Percentiles rank a stretch among this genome's conserved stretches.
phyloP scores from a whole-genome alignment of 495 filamentous ascomycete species.

The Rhypophila decipiens region DNA sequence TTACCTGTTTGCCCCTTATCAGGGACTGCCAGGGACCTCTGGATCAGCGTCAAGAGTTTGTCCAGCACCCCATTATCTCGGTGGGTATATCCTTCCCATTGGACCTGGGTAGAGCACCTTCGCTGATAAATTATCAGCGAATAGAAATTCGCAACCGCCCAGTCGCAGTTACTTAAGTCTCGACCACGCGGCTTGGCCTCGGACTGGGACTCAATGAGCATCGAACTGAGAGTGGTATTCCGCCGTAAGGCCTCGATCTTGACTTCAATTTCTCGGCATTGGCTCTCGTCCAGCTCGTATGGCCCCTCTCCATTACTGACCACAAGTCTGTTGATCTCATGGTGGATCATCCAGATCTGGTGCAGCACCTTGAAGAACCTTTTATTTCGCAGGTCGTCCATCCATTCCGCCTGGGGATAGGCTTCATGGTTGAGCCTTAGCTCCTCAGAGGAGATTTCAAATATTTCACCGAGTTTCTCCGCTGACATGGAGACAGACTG shows the following conservation, averaged over 20 bases:
- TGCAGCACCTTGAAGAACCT: constrained; percentile 25
- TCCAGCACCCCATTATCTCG: constrained; percentile 15
- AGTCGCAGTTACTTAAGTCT: constrained; percentile 41
- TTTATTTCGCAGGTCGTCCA: constrained; percentile 44
- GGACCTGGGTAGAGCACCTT: constrained; percentile 12
- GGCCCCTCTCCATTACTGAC: no score
- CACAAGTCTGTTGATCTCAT: constrained; percentile 28
- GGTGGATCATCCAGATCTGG: constrained; percentile 33
- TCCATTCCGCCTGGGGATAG: constrained; percentile 41
- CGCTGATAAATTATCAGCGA: constrained; percentile 39
- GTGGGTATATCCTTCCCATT: constrained; percentile 17
- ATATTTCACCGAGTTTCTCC: no score
- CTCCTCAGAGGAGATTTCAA: no score
- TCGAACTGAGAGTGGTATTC: constrained; percentile 18
- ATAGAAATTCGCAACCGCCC: constrained; percentile 41
- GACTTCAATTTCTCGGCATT: constrained; percentile 6
- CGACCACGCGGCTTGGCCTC: constrained; percentile 28
- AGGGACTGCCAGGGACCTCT: constrained; percentile 32
- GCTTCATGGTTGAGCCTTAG: constrained; percentile 30
- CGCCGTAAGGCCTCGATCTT: constrained; percentile 12
- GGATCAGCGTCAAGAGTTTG: constrained; percentile 33
- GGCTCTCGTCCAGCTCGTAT: no score
- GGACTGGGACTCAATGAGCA: constrained; percentile 31
- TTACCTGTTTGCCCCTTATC: constrained; percentile 26
- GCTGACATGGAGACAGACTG: constrained; percentile 8